These are phyloP conservation scores for Ceratocystis destructans DNA, from an alignment of 2,329 filamentous ascomycete species.

Conservation along the genomic window DNA sequence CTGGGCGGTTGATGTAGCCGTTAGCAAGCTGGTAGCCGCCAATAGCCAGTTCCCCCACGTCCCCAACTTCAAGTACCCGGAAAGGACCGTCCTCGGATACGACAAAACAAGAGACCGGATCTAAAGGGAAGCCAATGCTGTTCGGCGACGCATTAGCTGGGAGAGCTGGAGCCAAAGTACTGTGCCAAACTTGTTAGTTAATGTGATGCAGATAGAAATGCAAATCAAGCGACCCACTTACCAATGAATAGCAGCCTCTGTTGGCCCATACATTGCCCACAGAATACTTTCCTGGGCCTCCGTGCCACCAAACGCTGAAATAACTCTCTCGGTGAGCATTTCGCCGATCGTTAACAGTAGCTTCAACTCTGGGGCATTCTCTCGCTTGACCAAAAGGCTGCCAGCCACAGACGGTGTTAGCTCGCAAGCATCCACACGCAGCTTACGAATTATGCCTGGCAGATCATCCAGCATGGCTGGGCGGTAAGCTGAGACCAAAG, in stretches of 20 bases:
- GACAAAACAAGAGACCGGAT: slow-evolving; percentile 68
- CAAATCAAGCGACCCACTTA: slow-evolving; percentile 23
- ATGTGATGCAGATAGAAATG: neutral
- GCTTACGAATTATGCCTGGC: slow-evolving; percentile 46
- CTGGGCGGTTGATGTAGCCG: slow-evolving; percentile 67
- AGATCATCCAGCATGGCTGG: slow-evolving; percentile 61
- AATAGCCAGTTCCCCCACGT: slow-evolving; percentile 66
- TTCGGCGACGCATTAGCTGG: slow-evolving; percentile 41
- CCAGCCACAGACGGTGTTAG: slow-evolving; percentile 78
- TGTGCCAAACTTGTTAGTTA: slow-evolving; percentile 22
- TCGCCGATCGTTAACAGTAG: slow-evolving; percentile 79
- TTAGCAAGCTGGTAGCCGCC: slow-evolving; percentile 67
- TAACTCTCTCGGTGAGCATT: slow-evolving; percentile 68
- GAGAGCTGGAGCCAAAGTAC: slow-evolving; percentile 58
- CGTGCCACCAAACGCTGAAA: slow-evolving; percentile 62
- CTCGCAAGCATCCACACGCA: slow-evolving; percentile 71
- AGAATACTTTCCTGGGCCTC: slow-evolving; percentile 46
- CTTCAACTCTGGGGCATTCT: slow-evolving; percentile 52
- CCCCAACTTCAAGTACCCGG: slow-evolving; percentile 49
- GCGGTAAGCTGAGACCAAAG: slow-evolving; percentile 58
- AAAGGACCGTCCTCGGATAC: slow-evolving; percentile 36
- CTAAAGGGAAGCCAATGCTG: slow-evolving; percentile 64
- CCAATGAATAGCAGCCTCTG: slow-evolving; percentile 82
- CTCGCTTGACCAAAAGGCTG: slow-evolving; percentile 56
- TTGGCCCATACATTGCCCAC: slow-evolving; percentile 90